These are phyloP conservation scores for Suillus occidentalis DNA, from an alignment of 768 basidiomycete species.

Conservation along the genomic window DNA sequence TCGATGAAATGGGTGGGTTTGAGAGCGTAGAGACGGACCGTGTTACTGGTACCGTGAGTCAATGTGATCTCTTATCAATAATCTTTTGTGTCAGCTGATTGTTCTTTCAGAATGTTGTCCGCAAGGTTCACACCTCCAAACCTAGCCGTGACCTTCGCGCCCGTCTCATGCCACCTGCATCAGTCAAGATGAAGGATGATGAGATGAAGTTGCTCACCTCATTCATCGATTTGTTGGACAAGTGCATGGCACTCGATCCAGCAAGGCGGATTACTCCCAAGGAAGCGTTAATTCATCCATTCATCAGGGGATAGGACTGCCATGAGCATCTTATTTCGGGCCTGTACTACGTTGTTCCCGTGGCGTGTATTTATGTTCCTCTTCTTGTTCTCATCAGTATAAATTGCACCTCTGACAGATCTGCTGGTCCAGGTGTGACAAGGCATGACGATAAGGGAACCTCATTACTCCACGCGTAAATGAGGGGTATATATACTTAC, in stretches of 20 bases:
- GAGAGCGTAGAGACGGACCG: slow-evolving; percentile 81
- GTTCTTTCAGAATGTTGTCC: slow-evolving; percentile 66
- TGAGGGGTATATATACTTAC: slow-evolving; percentile 7
- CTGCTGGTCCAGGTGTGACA: slow-evolving; percentile 13
- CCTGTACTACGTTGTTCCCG: slow-evolving; percentile 12
- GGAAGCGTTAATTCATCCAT: slow-evolving; percentile 86
- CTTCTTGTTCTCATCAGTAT: slow-evolving; percentile 10
- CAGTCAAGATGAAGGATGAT: slow-evolving; percentile 83
- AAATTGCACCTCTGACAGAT: slow-evolving; percentile 16
- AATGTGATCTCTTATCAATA: slow-evolving; percentile 9
- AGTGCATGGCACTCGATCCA: slow-evolving; percentile 86
- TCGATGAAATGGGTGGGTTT: slow-evolving; percentile 91
- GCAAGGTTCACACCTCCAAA: slow-evolving; percentile 82
- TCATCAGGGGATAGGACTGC: slow-evolving; percentile 59
- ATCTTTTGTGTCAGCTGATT: slow-evolving; percentile 20
- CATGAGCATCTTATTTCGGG: slow-evolving; percentile 7
- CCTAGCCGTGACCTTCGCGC: slow-evolving; percentile 79
- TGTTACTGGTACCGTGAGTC: slow-evolving; percentile 78
- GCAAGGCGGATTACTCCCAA: slow-evolving; percentile 83
- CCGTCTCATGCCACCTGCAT: slow-evolving; percentile 77
- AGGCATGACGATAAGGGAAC: not conserved
- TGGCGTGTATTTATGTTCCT: slow-evolving; percentile 28
- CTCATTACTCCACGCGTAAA: not conserved
- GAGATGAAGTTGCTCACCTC: slow-evolving; percentile 75
- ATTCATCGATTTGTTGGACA: slow-evolving; percentile 91